Percentiles rank a stretch among this genome's conserved stretches.
phyloP scores from a whole-genome alignment of 1,284 basidiomycete species.

The Trametes polyzona region DNA sequence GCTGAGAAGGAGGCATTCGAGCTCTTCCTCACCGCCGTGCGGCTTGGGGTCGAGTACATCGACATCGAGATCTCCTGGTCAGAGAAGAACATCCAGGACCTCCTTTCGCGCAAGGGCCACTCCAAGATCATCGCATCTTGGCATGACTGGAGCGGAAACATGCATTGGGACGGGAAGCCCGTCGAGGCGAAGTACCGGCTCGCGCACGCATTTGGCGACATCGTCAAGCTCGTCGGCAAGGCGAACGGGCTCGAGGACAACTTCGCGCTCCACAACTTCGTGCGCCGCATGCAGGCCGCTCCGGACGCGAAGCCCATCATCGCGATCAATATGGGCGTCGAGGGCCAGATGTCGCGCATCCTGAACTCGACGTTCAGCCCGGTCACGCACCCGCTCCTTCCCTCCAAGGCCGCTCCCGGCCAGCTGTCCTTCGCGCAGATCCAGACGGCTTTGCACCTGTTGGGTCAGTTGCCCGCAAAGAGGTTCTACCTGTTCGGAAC shows the following conservation, averaged over 20 bases:
- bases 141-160: constrained; percentile 90
- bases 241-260: constrained; percentile 82
- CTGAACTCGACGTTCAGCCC: constrained; percentile 89
- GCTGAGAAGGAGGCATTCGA: constrained; percentile 77
- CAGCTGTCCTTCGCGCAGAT: constrained; percentile 91
- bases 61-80: constrained; percentile 89
- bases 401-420: constrained; percentile 87
- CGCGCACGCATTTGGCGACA: constrained; percentile 77
- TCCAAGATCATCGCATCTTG: constrained; percentile 90
- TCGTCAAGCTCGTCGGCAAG: constrained; percentile 92
- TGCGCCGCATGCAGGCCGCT: constrained; percentile 44
- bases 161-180: constrained; percentile 79
- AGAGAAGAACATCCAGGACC: constrained; percentile 60
- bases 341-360: constrained; percentile 90
- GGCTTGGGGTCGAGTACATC: constrained; percentile 89
- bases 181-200: constrained; percentile 73
- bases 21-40: constrained; percentile 80
- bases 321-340: constrained; percentile 92
- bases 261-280: constrained; percentile 79
- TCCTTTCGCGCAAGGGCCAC: constrained; percentile 68
- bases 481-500: constrained; percentile 88
- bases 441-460: constrained; percentile 77
- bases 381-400: constrained; percentile 86
- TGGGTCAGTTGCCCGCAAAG: constrained; percentile 76
- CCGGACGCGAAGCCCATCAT: constrained; percentile 78